phyloP scores from a whole-genome alignment of 225 moss, liverwort and hornwort species.

The Polytrichum formosum region DNA sequence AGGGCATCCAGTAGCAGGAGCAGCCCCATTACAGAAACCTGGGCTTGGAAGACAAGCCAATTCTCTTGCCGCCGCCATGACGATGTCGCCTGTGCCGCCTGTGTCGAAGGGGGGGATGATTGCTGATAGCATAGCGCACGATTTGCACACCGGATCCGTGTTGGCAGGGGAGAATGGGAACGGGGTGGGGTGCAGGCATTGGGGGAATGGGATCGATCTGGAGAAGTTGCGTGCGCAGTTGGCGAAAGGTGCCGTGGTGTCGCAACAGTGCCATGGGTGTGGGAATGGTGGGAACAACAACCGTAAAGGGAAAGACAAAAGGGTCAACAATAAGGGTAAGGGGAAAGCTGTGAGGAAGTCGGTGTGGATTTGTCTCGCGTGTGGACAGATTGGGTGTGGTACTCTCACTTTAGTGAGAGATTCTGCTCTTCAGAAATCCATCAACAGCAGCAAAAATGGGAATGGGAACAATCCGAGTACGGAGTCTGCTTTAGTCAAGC shows the following conservation, averaged over 20 bases:
- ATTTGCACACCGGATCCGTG: background rate
- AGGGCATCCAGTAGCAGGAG: slow-evolving; percentile 2
- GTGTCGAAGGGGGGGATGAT: background rate
- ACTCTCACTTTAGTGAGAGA: slow-evolving; percentile 2
- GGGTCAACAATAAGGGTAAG: slow-evolving; percentile 34
- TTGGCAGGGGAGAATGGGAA: background rate
- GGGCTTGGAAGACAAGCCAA: background rate
- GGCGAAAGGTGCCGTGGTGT: slow-evolving; percentile 5
- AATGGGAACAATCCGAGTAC: slow-evolving; percentile 2
- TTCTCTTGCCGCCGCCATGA: slow-evolving; percentile 2
- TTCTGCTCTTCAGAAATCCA: background rate
- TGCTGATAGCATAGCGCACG: background rate
- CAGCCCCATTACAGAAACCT: background rate
- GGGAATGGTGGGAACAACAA: slow-evolving; percentile 18
- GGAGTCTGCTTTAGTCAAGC: slow-evolving; percentile 14
- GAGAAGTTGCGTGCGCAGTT: slow-evolving; percentile 54
- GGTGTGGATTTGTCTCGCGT: slow-evolving; percentile 67
- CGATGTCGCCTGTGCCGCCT: slow-evolving; percentile 21
- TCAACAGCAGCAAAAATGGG: slow-evolving; percentile 5
- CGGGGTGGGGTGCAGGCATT: slow-evolving; percentile 10
- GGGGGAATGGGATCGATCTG: slow-evolving; percentile 12
- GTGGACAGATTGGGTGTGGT: slow-evolving; percentile 55
- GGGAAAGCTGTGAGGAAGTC: slow-evolving; percentile 18
- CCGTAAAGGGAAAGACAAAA: slow-evolving; percentile 28
- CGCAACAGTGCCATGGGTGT: slow-evolving; percentile 48